Evolutionary conservation across 2,329 filamentous ascomycete species (phyloP).

Genomic region (Ascochyta clinopodiicola): DNA sequence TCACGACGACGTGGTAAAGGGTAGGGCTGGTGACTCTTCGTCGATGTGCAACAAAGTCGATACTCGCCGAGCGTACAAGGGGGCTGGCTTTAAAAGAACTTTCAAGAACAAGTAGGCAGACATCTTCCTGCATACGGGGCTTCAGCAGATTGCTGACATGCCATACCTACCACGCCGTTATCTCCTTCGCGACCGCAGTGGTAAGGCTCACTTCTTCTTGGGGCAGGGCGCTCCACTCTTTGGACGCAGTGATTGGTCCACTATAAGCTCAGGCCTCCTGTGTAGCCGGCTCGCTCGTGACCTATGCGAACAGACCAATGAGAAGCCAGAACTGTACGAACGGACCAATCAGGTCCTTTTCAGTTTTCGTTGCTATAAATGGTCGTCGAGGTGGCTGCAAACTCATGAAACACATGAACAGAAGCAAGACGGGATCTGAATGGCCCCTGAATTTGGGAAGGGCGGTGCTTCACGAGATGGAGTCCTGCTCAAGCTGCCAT

Average conservation of each 20-base stretch:
- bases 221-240: not conserved
- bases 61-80: not conserved
- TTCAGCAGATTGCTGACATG: not conserved
- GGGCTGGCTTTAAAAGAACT: no score
- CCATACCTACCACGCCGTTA: not conserved
- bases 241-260: constrained; percentile 2
- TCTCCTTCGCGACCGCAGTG: not conserved
- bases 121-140: not conserved
- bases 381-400: not conserved
- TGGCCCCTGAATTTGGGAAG: no score
- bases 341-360: constrained; percentile 2
- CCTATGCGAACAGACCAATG: constrained; percentile 14
- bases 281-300: constrained; percentile 8
- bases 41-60: no score
- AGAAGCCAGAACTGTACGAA: not conserved
- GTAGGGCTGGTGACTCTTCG: no score
- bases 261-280: constrained; percentile 1
- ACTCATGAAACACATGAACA: not conserved
- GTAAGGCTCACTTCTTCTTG: not conserved
- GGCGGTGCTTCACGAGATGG: no score
- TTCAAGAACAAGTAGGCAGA: not conserved
- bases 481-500: no score
- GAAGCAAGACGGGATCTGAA: not conserved
- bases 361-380: not conserved
- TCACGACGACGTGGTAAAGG: no score